Base-by-base conservation (phyloP, 441 rosid species). In the Pelargonium citronellum region DNA sequence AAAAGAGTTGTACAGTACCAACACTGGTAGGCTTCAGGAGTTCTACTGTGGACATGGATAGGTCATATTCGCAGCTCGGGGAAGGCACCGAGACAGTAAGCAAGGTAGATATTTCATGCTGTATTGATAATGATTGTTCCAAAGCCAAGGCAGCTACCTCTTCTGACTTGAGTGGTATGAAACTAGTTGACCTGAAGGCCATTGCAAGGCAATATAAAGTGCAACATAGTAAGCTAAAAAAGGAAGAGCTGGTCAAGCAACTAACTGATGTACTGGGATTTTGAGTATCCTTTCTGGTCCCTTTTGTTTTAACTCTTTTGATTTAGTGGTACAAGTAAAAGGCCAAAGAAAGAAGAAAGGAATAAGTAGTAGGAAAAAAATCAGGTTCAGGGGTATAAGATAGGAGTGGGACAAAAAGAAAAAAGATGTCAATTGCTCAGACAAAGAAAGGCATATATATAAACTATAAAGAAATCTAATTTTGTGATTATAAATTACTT, bases 181-280 rank as follows among this genome's bases (percentile, higher is more conserved):
- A 55, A 37, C 15, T 74, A 24, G 60, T 20, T 12, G 77, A 74
- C 30, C 73, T 74, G 43, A 69, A 64, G 66, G 78, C 73, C 69
- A 69, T 74, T 30, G 78, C 78, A 27, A 75, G 67, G 67, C 58
- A 57, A 37, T 27, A 60, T 44, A 75, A 70, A 61, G 37, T 75
- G 34, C 37, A 17, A 30, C 12, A 47, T 65, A 44, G 49, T 47
- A 66, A 47, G 62, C 74, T 75, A 15, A 46, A 11, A 30, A 75
- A 69, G 34, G 66, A 60, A 43, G 15, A 20, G 57, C 55, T 75
- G 62, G 74, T 74, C 24, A 73, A 74, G 49, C 66, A 60, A 58
- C 70, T 74, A 65, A 64, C 67, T n/a, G 66, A 47, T 12, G n/a
- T n/a, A 61, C 65, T 61, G 39, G 13, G 65, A 20, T 61, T 24